Conservation (phyloP, 192 early-diverging fungal species). For the Bifiguratus adelaidae region DNA sequence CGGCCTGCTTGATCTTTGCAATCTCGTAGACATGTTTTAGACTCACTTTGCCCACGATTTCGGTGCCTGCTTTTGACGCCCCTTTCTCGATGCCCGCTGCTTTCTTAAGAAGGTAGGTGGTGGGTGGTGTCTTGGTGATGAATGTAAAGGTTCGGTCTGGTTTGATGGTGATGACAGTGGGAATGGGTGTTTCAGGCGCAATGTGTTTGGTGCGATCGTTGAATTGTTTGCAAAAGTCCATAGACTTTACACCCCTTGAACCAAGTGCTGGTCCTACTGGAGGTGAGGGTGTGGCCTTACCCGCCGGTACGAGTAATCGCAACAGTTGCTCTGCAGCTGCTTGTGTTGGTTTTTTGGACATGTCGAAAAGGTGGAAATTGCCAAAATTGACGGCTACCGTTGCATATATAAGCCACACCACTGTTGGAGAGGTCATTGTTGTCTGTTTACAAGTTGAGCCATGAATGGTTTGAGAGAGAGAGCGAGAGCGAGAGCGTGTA, state of each 20-base stretch:
- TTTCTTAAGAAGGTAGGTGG: conserved; percentile 76
- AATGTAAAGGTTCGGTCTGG: conserved; percentile 92
- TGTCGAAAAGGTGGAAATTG: not conserved
- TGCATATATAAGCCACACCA: too few species aligned
- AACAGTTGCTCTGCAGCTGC: conserved; percentile 38
- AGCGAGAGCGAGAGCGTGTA: too few species aligned
- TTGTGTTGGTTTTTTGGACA: conserved; percentile 19
- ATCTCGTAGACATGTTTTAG: conserved; percentile 95
- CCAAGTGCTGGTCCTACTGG: conserved; percentile 94
- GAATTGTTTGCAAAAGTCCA: conserved; percentile 98
- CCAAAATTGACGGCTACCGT: not conserved
- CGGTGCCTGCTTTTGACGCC: conserved; percentile 63
- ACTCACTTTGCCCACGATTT: conserved; percentile 66
- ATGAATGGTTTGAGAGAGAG: too few species aligned
- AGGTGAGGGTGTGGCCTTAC: conserved; percentile 89
- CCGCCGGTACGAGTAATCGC: conserved; percentile 74
- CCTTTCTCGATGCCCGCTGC: conserved; percentile 87
- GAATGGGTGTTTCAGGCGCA: conserved; percentile 70
- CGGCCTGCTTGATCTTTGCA: conserved; percentile 78
- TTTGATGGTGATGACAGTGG: conserved; percentile 74
- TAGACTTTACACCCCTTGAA: conserved; percentile 92
- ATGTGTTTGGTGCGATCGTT: conserved; percentile 90
- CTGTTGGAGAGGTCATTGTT: too few species aligned
- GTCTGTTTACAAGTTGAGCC: too few species aligned
- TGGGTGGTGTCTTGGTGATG: conserved; percentile 76